Base-by-base conservation (phyloP, 306 rosid species). In the Fragaria vesca region DNA sequence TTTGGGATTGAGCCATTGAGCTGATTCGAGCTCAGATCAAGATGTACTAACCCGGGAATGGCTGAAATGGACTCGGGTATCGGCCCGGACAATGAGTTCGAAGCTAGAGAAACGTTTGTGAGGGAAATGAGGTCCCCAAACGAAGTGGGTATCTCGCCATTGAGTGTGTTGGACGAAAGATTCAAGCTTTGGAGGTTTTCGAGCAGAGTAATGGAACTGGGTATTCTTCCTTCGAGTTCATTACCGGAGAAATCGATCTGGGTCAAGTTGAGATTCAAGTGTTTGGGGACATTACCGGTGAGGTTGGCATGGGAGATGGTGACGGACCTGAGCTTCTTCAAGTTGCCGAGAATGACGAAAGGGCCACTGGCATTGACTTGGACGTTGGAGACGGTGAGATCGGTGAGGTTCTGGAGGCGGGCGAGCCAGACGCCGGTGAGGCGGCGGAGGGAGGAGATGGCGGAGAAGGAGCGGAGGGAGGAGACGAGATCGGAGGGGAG, bases 1-100 rank as follows among this genome's bases (percentile, higher is more conserved):
- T 78, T 92, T 8, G 98, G 98, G 71, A 94, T 87, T 21, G 97
- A 79, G 15, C 98, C 98, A 12, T 94, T 94, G 11, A 94, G 84
- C 86, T 89, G 92, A 70, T 94, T 94, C 8, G 94, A 90, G 82
- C 97, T 94, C 85, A 94, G 96, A 92, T 94, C 98, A 83, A 94
- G 20, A 78, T 94, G 97, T 72, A 80, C 81, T 63, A 92, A 73
- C 11, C 80, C 83, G 0, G 96, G 89, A 1, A 94, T 69, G 5
- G 96, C 96, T 5, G 98, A 92, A 3, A 92, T 66, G 0, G 97
- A 88, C 71, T 85, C 96, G 0, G 97, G 97, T 4, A 94, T 84
- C 1, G 93, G 60, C 12, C 98, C 98, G 7, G 98, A 90, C 20
- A 94, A 69, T 2, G 94, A 85, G 50, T 94, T 94, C 0, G 98